Evolutionary conservation across 2,329 filamentous ascomycete species (phyloP), one percentile per base, ranked within the genome.

Genomic region (Endothia cerciana): DNA sequence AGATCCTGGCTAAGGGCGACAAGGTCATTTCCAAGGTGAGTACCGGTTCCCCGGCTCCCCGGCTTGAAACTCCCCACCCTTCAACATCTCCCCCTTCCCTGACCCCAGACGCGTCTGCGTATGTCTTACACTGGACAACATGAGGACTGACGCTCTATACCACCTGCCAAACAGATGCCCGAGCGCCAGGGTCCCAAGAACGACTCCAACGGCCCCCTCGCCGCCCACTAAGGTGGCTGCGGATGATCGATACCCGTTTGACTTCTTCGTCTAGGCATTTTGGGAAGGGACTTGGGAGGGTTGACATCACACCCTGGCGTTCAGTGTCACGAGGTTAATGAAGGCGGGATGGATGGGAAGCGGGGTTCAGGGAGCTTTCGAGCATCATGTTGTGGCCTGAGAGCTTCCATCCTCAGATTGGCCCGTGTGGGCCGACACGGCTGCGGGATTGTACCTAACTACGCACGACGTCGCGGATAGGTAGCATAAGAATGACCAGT

Each of bases 1-100:
- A 88, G 80, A 97, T 99, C 69, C 82, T 98, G 51, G 85, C 92
- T 80, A 87, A 87, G 76, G 94, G 94, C 28, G 82, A 82, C 19
- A 76, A 90, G 64, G 90, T 95, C 79, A 85, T 87, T 73, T 71
- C 79, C 22, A 80, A 85, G 78, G 85, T 87, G 71, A 76, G 78
- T 72, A 38, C 28, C 19, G 7, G n/a, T 28, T 56, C 33, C n/a
- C n/a, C n/a, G n/a, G n/a, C n/a, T n/a, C n/a, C n/a, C n/a, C 4
- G 30, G 7, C 1, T 11, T 33, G 15, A n/a, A 8, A 19, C 28
- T 33, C 17, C 33, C 8, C 17, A 7, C 25, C 30, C 8, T 36
- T 22, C 11, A 56, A 13, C 17, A 19, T 17, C 17, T 28, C 17
- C 1, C 28, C 28, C 40, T 43, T 13, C 8, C 38, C 43, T 49